Evolutionary conservation across 2,329 filamentous ascomycete species (phyloP), one percentile per base, ranked within the genome.

Genomic region (Paraconiothyrium sp.): DNA sequence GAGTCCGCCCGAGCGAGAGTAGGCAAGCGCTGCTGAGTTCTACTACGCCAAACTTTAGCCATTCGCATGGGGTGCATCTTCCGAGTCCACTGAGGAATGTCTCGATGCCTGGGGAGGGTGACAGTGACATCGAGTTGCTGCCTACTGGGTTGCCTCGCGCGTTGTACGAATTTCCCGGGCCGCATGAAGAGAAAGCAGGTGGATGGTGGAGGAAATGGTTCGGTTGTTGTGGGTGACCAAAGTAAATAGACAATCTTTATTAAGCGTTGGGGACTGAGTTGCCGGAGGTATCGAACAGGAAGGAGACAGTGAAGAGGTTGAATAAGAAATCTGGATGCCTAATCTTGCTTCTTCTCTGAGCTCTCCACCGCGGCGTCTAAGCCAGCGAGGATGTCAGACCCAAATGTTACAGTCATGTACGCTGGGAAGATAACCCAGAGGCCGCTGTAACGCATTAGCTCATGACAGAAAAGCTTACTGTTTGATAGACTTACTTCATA

Each of bases 361-460:
- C 68, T 58, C 1, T 69, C 69, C 3, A 79, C 71, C 35, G 84
- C 84, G 46, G 81, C 74, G 24, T 85, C 82, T 27, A 90, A 80
- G 0, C 84, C 86, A 62, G 85, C 78, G n/a, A 90, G 59, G 43
- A 91, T 89, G 70, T 92, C 89, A 43, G 74, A 73, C 9, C 85
- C 87, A 60, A 89, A 86, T 9, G 85, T 77, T 69, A 88, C 86
- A 16, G 84, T 83, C 77, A 89, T 88, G 67, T 90, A 90, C 0
- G 79, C 71, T 1, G 89, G 88, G 47, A 91, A 82, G 11, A 89
- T 68, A 61, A 92, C 78, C 89, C 90, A 92, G 8, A 86, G 78
- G 39, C 86, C 87, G 75, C 88, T 90, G n/a, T 22, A 39, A 39
- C 37, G 57, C 14, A 55, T 61, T 54, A 61, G 63, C 74, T 22